Evolutionary conservation across 164 flowering plant species (phyloP).

Genomic region (Tinospora cordifolia): DNA sequence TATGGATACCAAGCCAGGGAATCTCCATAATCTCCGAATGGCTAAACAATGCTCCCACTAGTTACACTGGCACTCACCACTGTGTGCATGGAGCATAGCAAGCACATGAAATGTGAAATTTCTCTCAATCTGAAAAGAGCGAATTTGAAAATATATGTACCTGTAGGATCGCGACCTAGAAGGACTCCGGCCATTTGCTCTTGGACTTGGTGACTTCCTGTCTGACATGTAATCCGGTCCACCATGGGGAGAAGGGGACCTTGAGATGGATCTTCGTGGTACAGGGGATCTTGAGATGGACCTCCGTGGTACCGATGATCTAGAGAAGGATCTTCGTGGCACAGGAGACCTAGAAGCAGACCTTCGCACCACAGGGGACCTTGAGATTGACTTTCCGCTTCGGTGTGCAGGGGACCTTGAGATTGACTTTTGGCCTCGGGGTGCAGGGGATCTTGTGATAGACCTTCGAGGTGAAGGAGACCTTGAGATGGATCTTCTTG

Average conservation of each 20-base stretch:
- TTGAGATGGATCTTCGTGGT: conserved; percentile 23
- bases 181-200: conserved; percentile 22
- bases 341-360: conserved; percentile 28
- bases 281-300: conserved; percentile 17
- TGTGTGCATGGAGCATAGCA: too few relatives aligned
- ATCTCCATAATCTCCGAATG: background rate
- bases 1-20: too few relatives aligned
- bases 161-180: conserved; percentile 42
- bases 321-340: conserved; percentile 27
- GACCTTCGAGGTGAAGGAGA: conserved; percentile 17
- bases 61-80: background rate
- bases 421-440: conserved; percentile 4
- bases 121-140: background rate
- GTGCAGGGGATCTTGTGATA: conserved; percentile 29
- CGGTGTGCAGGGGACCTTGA: conserved; percentile 26
- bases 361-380: conserved; percentile 8
- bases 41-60: background rate
- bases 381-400: conserved; percentile 11
- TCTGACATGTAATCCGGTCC: conserved; percentile 19
- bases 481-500: conserved; percentile 22
- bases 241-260: conserved; percentile 22
- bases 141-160: conserved; percentile 6
- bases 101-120: background rate
- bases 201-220: conserved; percentile 29
- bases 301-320: conserved; percentile 28